phyloP scores from a whole-genome alignment of 768 basidiomycete species.

The Boletus subparvulus region DNA sequence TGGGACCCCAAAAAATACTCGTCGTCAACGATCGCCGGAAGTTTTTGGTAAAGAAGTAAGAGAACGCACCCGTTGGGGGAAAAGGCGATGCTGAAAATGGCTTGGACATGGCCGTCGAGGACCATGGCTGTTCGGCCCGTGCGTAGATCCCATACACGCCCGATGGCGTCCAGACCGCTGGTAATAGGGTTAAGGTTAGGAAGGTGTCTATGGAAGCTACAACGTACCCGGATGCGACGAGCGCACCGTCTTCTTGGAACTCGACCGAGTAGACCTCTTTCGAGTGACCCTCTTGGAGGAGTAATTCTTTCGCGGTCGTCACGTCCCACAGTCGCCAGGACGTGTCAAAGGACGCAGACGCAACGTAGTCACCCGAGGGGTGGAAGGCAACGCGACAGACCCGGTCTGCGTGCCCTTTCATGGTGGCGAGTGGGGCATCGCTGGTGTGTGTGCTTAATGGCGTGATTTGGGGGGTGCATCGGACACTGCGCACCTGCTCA shows the following conservation, averaged over 20 bases:
- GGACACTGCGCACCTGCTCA: conserved; percentile 59
- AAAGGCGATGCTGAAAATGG: conserved; percentile 88
- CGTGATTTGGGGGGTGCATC: background rate
- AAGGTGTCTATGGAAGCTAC: no score
- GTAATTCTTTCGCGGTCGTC: conserved; percentile 70
- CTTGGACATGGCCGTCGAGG: conserved; percentile 93
- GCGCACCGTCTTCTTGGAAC: conserved; percentile 92
- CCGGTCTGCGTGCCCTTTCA: conserved; percentile 88
- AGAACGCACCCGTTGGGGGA: conserved; percentile 88
- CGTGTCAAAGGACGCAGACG: conserved; percentile 94
- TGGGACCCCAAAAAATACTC: conserved; percentile 32
- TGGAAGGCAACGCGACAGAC: conserved; percentile 96
- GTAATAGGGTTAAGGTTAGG: background rate
- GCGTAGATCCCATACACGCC: conserved; percentile 94
- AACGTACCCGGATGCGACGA: conserved; percentile 88
- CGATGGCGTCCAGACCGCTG: conserved; percentile 95
- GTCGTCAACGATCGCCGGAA: conserved; percentile 8
- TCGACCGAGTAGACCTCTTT: conserved; percentile 96
- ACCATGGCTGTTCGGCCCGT: conserved; percentile 98
- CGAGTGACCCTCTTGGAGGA: conserved; percentile 95
- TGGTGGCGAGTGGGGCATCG: conserved; percentile 79
- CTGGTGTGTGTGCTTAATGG: conserved; percentile 39
- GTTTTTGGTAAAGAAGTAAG: background rate
- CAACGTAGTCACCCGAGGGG: conserved; percentile 91
- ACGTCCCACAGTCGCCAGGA: conserved; percentile 99